Base-by-base conservation (phyloP, 768 basidiomycete species). In the Leccinum barrowsii region DNA sequence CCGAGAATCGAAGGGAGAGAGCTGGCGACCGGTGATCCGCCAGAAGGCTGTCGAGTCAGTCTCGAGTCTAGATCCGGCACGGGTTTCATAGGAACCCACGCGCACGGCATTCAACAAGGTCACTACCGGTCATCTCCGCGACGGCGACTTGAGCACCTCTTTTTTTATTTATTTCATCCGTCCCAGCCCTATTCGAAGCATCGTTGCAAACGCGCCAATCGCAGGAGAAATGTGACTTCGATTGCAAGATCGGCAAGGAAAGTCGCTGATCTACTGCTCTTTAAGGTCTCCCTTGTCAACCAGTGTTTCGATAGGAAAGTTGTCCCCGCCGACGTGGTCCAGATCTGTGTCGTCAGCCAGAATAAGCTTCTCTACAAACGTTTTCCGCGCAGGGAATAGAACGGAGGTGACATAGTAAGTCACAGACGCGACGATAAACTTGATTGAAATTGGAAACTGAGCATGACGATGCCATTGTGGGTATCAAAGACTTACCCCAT, bases 401-500 rank as follows among this genome's bases (percentile, higher is more conserved):
- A 58, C 49, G 17, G 68, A 70, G n/a, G 70, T 57, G 55, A 52
- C 17, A 30, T 72, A 70, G 59, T 72, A 70, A 15, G 72, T 62
- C 46, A 52, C 34, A 5, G 62, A 72, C 12, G 68, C 60, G 4
- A 64, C 60, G 22, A 65, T 54, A 15, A 72, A 72, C 71, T 71
- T 49, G 15, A 13, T 42, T 42, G 8, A 2, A 8, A 50, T 50
- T 15, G 30, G 4, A 42, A 15, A 26, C 1, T 40, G 5, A 47
- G 56, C 24, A 46, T 12, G 11, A 28, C 3, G 21, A 2, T 24
- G 28, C 1, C 1, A 32, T 15, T 42, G 54, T 21, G 19, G 3
- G 30, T 5, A 54, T 51, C 28, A 21, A 35, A n/a, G 22, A 74
- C 85, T 55, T 71, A 90, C 88, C 56, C 88, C 87, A 65, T 85